Evolutionary conservation across 805 yeast genomes (phyloP), one percentile per base, ranked within the genome.

Genomic region (Wickerhamiella domercqiae): DNA sequence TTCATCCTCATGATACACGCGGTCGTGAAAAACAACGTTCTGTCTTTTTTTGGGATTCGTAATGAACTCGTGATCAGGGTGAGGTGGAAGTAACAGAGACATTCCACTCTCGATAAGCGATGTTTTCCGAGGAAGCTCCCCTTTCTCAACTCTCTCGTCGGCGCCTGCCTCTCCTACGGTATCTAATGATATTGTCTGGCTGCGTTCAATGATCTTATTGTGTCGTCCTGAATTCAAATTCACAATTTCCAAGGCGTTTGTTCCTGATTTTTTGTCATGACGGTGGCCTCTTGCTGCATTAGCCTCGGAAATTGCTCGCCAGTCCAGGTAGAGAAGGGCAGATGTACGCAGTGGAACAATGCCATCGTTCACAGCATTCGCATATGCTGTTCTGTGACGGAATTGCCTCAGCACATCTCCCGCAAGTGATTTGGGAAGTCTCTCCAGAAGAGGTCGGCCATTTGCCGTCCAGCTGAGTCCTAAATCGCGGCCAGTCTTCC

Each of bases 271-370:
- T n/a, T n/a, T n/a, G n/a, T n/a, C n/a, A n/a, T n/a, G n/a, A n/a
- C n/a, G n/a, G n/a, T n/a, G n/a, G 13, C 42, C 40, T 19, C 42
- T 44, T 3, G 63, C 62, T 34, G 55, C 54, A 5, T 61, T 56
- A 1, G 76, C 77, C 34, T 66, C 64, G 3, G 68, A 61, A 14
- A 78, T 60, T 3, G 83, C 93, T 41, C 69, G 68, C 79, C 93
- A 84, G 55, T 90, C 97, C 11, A 90, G 56, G 50, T 78, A 87
- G 20, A 87, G 57, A 37, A 87, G 60, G 0, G 96, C 83, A 0
- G 94, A 75, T 0, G 98, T 90, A 36, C 97, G 63, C 47, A 90
- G 61, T 0, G 98, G 97, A 2, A 90, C 98, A 37, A 90, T 84
- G 2, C 98, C 98, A 59, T 90, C 98, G 56, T 90, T 77, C 15